These are phyloP conservation scores for Helichrysum umbraculigerum DNA, from an alignment of 129 eudicot species.

Conservation along the genomic window DNA sequence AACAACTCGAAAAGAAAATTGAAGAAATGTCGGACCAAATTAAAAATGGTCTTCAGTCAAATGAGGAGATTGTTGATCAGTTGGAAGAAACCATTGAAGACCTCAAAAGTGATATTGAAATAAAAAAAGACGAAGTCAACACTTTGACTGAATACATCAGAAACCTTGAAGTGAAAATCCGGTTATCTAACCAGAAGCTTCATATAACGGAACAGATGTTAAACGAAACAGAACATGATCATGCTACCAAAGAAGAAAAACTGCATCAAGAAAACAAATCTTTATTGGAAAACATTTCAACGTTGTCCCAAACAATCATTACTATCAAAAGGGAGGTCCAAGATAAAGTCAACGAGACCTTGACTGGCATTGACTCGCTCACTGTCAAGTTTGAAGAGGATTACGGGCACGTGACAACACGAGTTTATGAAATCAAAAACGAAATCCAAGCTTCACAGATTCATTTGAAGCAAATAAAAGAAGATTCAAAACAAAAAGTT, in stretches of 20 bases:
- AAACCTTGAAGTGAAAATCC: slow-evolving; percentile 73
- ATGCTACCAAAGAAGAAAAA: slow-evolving; percentile 50
- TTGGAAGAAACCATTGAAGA: slow-evolving; percentile 71
- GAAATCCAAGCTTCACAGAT: slow-evolving; percentile 53
- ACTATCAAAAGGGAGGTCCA: slow-evolving; percentile 43
- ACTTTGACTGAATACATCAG: slow-evolving; percentile 60
- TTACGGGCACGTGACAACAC: slow-evolving; percentile 55
- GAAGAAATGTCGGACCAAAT: slow-evolving; percentile 42
- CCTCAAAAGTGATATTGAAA: slow-evolving; percentile 68
- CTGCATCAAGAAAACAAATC: slow-evolving; percentile 52
- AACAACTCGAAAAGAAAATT: slow-evolving; percentile 40
- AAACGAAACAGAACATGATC: slow-evolving; percentile 63
- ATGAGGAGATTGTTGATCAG: slow-evolving; percentile 41
- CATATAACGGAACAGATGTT: slow-evolving; percentile 78
- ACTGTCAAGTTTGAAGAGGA: slow-evolving; percentile 79
- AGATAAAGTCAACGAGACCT: slow-evolving; percentile 47
- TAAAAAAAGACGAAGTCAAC: slow-evolving; percentile 67
- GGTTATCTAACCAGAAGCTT: slow-evolving; percentile 78
- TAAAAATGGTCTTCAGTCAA: slow-evolving; percentile 32
- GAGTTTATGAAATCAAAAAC: slow-evolving; percentile 51
- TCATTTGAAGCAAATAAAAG: slow-evolving; percentile 47
- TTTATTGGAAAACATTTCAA: slow-evolving; percentile 50
- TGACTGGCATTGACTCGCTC: slow-evolving; percentile 53
- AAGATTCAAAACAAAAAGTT: slow-evolving; percentile 30
- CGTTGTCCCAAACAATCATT: slow-evolving; percentile 37